Evolutionary conservation across 345 rosid species (phyloP), one percentile per base, ranked within the genome.

Genomic region (Brassica cretica): DNA sequence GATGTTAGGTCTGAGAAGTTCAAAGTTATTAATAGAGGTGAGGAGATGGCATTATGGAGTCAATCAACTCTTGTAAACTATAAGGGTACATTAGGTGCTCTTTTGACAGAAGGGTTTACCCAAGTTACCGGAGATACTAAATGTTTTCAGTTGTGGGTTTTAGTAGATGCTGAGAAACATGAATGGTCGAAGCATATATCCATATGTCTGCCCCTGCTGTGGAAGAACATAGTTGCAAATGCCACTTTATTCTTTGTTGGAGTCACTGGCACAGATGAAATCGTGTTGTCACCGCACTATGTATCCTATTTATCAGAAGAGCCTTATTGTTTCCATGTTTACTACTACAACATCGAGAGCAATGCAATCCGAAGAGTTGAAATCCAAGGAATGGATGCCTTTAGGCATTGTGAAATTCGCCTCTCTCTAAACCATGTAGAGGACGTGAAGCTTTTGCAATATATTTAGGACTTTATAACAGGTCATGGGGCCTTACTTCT

Each of bases 71-170:
- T 46, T 46, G 53, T 46, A 12, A 14, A 46, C 53, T 46, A 46
- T 5, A 46, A 46, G 53, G 53, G 53, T 12, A 12, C 53, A 46
- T 12, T 46, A 12, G 53, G 53, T 46, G 53, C 15, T 12, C 53
- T 46, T 46, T 46, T 46, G 53, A 12, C 53, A 4, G 53, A 46
- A 3, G 53, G 53, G n/a, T 46, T 14, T 14, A 4, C 15, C 15
- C 6, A 46, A 46, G 15, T 46, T 46, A 11, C 5, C 6, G 53
- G 53, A 12, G 53, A 46, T 12, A 46, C 53, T 46, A 46, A 46
- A 46, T 46, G 53, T 46, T 46, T 46, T 19, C 35, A 15, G 63
- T 14, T 70, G 32, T 32, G 30, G 49, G 73, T 70, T 70, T 18
- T 70, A 12, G 53, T 7, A 58, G 33, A 71, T n/a, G 4, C 4